Conservation (phyloP, 2,329 filamentous ascomycete genomes). For the Colletotrichum sp. region DNA sequence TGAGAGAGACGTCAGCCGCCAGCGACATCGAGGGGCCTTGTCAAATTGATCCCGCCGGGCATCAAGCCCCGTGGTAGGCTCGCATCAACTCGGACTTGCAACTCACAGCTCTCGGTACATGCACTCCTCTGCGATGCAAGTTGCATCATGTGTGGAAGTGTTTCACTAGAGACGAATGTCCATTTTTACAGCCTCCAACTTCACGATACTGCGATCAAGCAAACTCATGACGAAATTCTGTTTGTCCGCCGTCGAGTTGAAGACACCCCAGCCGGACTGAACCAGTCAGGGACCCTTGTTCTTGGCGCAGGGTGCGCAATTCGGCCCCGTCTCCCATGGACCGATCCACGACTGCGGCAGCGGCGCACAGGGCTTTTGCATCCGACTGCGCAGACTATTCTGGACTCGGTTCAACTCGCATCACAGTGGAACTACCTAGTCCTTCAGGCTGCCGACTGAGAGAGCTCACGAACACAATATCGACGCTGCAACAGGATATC, state of each 20-base stretch:
- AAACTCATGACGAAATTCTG: slow-evolving; percentile 17
- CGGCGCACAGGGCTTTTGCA: slow-evolving; percentile 3
- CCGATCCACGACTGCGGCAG: slow-evolving; percentile 10
- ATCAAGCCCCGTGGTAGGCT: slow-evolving; percentile 5
- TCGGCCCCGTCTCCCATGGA: neutral
- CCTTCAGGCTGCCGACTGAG: neutral
- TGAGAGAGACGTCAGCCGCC: neutral
- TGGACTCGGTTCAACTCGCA: slow-evolving; percentile 10
- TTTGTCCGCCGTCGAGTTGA: slow-evolving; percentile 5
- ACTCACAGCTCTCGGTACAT: neutral
- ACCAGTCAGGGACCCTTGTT: neutral
- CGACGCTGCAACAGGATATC: neutral
- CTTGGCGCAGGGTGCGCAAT: slow-evolving; percentile 1
- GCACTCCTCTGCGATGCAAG: slow-evolving; percentile 8
- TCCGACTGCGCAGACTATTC: slow-evolving; percentile 15
- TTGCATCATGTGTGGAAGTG: neutral
- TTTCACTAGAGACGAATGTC: neutral
- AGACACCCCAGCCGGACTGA: neutral
- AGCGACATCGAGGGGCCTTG: neutral
- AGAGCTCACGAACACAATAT: neutral
- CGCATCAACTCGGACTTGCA: neutral
- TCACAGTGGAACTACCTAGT: slow-evolving; percentile 1
- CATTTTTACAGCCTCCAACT: neutral
- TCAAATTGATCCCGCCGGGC: neutral
- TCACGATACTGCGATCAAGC: neutral